A percentile compares a stretch with the other conserved stretches of the same genome.
These are phyloP conservation scores for Chenopodium formosanum DNA, from an alignment of 148 eudicot species.

Conservation along the genomic window DNA sequence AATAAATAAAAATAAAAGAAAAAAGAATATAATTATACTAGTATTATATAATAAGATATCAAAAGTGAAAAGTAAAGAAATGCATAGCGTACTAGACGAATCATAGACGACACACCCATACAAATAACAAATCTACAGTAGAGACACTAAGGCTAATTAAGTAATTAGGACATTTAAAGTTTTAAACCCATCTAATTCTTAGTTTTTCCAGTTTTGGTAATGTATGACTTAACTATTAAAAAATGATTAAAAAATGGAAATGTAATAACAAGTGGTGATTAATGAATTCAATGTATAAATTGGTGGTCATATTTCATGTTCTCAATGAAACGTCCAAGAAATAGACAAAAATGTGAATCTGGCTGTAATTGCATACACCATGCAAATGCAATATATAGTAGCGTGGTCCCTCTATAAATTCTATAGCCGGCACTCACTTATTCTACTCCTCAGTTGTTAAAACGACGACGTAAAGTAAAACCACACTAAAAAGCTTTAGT, in stretches of 20 bases:
- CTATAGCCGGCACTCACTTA: constrained; percentile 18
- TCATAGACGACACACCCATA: no score
- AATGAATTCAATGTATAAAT: background rate
- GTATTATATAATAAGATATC: no score
- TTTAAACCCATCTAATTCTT: no score
- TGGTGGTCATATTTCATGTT: constrained; percentile 1
- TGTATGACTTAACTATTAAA: no score
- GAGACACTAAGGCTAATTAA: no score
- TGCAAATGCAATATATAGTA: constrained; percentile 6
- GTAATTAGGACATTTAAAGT: no score
- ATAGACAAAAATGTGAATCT: constrained; percentile 14
- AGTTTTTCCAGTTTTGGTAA: no score
- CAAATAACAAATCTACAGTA: no score
- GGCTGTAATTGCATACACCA: constrained; percentile 13
- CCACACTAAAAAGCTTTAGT: background rate
- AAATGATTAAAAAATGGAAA: background rate
- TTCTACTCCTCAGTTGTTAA: constrained; percentile 10
- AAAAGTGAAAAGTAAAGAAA: no score
- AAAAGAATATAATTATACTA: no score
- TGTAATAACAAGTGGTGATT: background rate
- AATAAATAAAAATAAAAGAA: no score
- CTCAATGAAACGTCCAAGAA: background rate
- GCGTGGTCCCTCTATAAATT: constrained; percentile 15
- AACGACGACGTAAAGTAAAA: background rate
- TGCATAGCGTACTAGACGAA: no score